These are phyloP conservation scores for Sporothrix pallida DNA, from an alignment of 2,329 filamentous ascomycete genomes.

Conservation along the genomic window DNA sequence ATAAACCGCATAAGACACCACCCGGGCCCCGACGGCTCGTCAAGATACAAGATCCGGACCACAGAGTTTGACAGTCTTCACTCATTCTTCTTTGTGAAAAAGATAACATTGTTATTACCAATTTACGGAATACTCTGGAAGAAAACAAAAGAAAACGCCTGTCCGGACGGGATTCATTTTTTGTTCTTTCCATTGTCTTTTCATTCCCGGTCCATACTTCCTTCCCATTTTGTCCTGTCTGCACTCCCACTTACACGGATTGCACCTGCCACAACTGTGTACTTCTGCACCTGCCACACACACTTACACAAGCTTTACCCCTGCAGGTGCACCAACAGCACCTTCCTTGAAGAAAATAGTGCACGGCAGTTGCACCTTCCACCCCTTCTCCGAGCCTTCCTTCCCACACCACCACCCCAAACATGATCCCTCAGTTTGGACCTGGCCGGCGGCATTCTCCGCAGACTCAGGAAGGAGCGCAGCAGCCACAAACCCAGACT, in stretches of 20 bases:
- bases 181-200: no score
- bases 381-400: neutral
- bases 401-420: neutral
- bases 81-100: no score
- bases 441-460: no score
- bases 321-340: neutral
- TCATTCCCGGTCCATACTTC: neutral
- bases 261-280: neutral
- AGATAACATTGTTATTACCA: no score
- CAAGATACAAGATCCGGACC: neutral
- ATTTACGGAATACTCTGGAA: no score
- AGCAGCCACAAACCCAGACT: neutral
- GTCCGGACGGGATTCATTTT: slow-evolving; percentile 1
- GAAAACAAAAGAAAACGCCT: neutral
- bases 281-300: neutral
- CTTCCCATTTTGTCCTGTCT: neutral
- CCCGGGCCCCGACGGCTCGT: slow-evolving; percentile 5
- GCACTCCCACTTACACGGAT: neutral
- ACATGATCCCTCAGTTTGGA: neutral
- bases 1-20: neutral
- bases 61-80: neutral
- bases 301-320: neutral
- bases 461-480: neutral
- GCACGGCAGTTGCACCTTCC: neutral
- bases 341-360: neutral